Evolutionary conservation across 192 early-diverging fungal genomes (phyloP).

Genomic region (Kappamyces sp.): DNA sequence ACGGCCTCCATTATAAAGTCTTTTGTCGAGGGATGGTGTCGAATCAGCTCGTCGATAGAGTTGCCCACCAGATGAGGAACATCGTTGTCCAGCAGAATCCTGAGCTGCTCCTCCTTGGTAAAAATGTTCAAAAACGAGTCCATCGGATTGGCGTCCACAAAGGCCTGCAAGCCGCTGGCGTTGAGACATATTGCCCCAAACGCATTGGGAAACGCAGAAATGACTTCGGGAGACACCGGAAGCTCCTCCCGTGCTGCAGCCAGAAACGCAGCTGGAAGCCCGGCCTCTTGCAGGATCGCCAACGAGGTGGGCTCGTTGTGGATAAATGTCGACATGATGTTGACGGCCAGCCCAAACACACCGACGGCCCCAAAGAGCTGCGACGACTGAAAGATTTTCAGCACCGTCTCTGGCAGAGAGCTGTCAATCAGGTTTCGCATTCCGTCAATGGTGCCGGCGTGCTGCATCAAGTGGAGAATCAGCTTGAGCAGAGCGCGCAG

Average conservation of each 20-base stretch:
- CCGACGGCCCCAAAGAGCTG: constrained; percentile 69
- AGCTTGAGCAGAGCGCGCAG: constrained; percentile 88
- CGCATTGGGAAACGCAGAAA: constrained; percentile 77
- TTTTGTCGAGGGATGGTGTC: constrained; percentile 87
- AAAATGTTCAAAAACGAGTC: constrained; percentile 69
- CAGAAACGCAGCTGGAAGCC: constrained; percentile 79
- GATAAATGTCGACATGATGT: constrained; percentile 91
- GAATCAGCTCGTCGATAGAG: constrained; percentile 89
- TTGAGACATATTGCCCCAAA: constrained; percentile 97
- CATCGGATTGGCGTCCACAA: constrained; percentile 66
- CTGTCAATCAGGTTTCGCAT: constrained; percentile 94
- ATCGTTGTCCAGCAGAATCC: constrained; percentile 74
- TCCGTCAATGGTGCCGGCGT: constrained; percentile 81
- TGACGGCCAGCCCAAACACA: constrained; percentile 77
- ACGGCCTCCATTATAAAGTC: constrained; percentile 65
- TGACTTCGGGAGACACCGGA: constrained; percentile 73
- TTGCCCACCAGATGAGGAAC: constrained; percentile 77
- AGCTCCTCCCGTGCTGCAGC: constrained; percentile 59
- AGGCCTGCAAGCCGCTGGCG: constrained; percentile 73
- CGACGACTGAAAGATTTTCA: constrained; percentile 65
- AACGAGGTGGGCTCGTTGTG: constrained; percentile 97
- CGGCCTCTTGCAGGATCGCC: constrained; percentile 86
- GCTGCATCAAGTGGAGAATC: constrained; percentile 89
- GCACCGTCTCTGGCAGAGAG: constrained; percentile 67
- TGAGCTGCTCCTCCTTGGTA: constrained; percentile 68